phyloP scores from a whole-genome alignment of 192 early-diverging fungal species.

The Coemansia sp. region DNA sequence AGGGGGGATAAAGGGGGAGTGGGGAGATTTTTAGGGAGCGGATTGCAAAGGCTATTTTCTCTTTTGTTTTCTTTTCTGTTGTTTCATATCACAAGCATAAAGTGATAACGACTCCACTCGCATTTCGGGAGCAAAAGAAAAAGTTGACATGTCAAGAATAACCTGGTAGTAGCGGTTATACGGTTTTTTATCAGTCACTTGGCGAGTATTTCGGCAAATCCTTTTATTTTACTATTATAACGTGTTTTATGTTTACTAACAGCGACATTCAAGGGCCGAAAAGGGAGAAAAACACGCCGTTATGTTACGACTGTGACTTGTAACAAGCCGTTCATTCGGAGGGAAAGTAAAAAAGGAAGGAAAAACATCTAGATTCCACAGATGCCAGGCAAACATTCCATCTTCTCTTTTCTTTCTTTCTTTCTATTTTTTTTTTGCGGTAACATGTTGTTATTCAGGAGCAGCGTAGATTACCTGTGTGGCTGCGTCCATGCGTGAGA shows the following conservation, averaged over 20 bases:
- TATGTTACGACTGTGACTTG: too few relatives aligned
- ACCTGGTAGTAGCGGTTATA: neutral
- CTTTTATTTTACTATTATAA: neutral
- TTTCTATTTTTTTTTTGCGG: neutral
- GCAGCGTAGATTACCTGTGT: neutral
- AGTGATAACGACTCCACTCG: too few relatives aligned
- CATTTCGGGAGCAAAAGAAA: neutral
- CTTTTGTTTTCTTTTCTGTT: too few relatives aligned
- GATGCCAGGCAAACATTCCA: neutral
- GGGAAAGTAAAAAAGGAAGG: neutral
- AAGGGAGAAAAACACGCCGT: too few relatives aligned
- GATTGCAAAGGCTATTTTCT: too few relatives aligned
- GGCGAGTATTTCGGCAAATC: constrained; percentile 1
- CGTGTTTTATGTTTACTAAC: too few relatives aligned
- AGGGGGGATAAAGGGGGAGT: too few relatives aligned
- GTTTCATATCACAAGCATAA: too few relatives aligned
- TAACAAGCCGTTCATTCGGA: too few relatives aligned
- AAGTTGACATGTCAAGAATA: neutral
- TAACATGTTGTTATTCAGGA: neutral
- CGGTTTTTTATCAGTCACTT: neutral
- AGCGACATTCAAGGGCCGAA: too few relatives aligned
- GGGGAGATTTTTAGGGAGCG: too few relatives aligned
- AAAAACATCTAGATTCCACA: neutral
- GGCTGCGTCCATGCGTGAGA: neutral
- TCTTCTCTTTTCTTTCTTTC: neutral